phyloP scores from a whole-genome alignment of 331 rosid species.

The Erythrophleum ivorense region DNA sequence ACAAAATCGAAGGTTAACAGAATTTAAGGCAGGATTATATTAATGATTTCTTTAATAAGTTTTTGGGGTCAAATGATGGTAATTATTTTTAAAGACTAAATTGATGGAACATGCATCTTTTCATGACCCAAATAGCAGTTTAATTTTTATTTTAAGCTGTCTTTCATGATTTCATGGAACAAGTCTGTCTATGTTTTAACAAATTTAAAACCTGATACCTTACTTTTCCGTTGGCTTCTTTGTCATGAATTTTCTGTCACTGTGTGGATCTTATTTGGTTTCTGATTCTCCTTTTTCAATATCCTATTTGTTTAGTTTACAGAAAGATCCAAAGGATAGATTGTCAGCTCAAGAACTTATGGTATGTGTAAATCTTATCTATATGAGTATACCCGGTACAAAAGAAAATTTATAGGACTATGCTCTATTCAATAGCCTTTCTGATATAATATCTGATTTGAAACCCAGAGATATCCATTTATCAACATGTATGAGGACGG shows the following conservation, averaged over 20 bases:
- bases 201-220: slow-evolving; percentile 5
- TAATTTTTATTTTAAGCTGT: neutral
- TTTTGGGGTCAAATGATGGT: neutral
- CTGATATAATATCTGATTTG: slow-evolving; percentile 45
- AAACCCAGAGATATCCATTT: slow-evolving; percentile 76
- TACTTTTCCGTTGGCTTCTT: neutral
- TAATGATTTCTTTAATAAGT: neutral
- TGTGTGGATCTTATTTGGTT: slow-evolving; percentile 32
- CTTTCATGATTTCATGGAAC: slow-evolving; percentile 16
- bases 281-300: slow-evolving; percentile 35
- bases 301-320: slow-evolving; percentile 56
- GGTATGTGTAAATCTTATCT: slow-evolving; percentile 57
- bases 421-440: slow-evolving; percentile 29
- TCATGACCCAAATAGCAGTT: neutral
- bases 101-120: neutral
- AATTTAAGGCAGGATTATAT: neutral
- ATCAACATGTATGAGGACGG: slow-evolving; percentile 65
- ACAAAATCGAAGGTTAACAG: neutral
- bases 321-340: slow-evolving; percentile 77
- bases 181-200: neutral
- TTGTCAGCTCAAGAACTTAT: slow-evolving; percentile 75
- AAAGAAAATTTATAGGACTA: slow-evolving; percentile 15
- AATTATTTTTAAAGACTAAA: neutral
- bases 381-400: slow-evolving; percentile 5
- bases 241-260: slow-evolving; percentile 27